Base-by-base conservation (phyloP, 2,329 filamentous ascomycete species). In the Pyrenophora seminiperda region DNA sequence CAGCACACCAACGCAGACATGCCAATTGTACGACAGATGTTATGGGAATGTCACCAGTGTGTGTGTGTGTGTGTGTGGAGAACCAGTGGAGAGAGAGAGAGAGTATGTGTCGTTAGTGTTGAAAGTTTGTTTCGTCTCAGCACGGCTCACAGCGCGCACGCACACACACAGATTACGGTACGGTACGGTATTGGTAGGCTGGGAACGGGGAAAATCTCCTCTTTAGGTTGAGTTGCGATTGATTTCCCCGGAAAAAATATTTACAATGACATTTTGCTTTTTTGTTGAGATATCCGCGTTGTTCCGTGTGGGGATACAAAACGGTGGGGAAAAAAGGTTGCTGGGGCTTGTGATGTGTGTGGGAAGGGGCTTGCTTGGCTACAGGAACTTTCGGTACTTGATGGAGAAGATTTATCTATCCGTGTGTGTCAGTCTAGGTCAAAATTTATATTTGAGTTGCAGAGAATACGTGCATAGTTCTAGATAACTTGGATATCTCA, bases 141-240 rank as follows among this genome's bases (percentile, higher is more conserved):
- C 24, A 13, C 10, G 13, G 13, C 3, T 7, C 24, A 27, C 24
- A 10, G 4, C 10, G 24, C 13, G 24, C 24, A 9, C 13, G 4
- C 4, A 27, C n/a, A n/a, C n/a, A n/a, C n/a, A n/a, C n/a, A n/a
- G n/a, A n/a, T n/a, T n/a, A n/a, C n/a, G n/a, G n/a, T n/a, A n/a
- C n/a, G n/a, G 41, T 14, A 44, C 40, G 13, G 3, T 31, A 22
- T 27, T 27, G n/a, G 45, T 10, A 3, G 47, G 9, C 14, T 34
- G 11, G 41, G 37, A 46, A 61, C 44, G 61, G 61, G 61, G 63
- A 54, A 64, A 63, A 30, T 52, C 56, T 60, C 63, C 60, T 58
- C 58, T 48, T 58, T 27, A 4, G 42, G 19, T 29, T 3, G 9
- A 17, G 38, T 22, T 11, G 27, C 18, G 44, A 41, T 14, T 36